Conservation (phyloP, 345 rosid genomes). For the Euclidium syriacum region DNA sequence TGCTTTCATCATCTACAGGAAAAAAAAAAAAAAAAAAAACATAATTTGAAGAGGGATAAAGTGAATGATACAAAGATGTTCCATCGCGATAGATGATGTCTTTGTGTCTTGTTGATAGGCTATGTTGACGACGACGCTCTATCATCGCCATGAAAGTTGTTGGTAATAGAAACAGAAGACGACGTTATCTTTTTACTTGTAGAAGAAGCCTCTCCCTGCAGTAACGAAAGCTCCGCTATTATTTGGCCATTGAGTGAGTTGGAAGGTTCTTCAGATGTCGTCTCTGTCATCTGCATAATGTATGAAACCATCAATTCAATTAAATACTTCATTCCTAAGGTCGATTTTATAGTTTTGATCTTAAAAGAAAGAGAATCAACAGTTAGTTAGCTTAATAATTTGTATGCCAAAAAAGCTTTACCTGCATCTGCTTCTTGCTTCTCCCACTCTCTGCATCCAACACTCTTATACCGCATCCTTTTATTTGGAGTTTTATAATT, state of each 20-base stretch:
- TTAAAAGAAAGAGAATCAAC: background rate
- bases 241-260: background rate
- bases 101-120: background rate
- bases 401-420: background rate
- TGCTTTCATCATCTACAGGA: background rate
- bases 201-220: background rate
- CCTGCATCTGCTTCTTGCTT: background rate
- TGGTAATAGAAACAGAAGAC: background rate
- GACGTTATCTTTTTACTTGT: background rate
- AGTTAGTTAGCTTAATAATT: background rate
- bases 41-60: too few species aligned
- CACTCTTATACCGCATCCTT: background rate
- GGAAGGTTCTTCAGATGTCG: background rate
- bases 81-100: too few species aligned
- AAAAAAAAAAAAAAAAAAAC: background rate
- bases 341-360: background rate
- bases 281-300: background rate
- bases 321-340: background rate
- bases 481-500: too few species aligned
- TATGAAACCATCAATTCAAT: background rate
- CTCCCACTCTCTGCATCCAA: background rate
- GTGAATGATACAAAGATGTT: too few species aligned
- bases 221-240: background rate
- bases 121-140: background rate
- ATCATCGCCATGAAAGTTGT: background rate